These are phyloP conservation scores for Magnolia changhungtana DNA, from an alignment of 164 flowering plant species.

Conservation along the genomic window DNA sequence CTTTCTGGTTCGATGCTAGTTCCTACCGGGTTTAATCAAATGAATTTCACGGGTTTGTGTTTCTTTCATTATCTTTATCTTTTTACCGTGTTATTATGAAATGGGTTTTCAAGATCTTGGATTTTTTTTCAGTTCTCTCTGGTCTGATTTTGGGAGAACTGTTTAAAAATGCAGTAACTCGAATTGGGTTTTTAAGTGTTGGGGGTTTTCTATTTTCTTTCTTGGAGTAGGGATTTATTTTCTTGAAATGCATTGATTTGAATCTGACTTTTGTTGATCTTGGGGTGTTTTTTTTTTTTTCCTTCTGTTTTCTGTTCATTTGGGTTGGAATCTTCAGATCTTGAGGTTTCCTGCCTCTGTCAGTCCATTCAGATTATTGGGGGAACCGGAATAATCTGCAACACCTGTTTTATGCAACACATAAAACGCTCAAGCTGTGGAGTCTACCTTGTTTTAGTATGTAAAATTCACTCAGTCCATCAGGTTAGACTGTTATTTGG, in stretches of 20 bases:
- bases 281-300: neutral
- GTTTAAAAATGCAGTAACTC: neutral
- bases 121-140: neutral
- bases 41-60: conserved; percentile 42
- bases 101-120: conserved; percentile 1
- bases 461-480: neutral
- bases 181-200: neutral
- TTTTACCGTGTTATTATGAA: neutral
- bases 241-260: neutral
- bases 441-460: neutral
- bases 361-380: neutral
- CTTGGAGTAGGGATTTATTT: neutral
- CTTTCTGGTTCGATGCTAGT: conserved; percentile 53
- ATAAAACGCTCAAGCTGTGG: no score
- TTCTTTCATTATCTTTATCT: neutral
- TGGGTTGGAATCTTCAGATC: neutral
- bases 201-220: neutral
- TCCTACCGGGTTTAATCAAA: conserved; percentile 40
- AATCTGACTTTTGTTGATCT: neutral
- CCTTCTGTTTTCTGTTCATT: no score
- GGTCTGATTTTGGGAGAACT: neutral
- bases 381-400: neutral
- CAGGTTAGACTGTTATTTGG: neutral
- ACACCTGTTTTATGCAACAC: no score
- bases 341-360: neutral